Base-by-base conservation (phyloP, 345 rosid genomes). In the Psidium guajava region DNA sequence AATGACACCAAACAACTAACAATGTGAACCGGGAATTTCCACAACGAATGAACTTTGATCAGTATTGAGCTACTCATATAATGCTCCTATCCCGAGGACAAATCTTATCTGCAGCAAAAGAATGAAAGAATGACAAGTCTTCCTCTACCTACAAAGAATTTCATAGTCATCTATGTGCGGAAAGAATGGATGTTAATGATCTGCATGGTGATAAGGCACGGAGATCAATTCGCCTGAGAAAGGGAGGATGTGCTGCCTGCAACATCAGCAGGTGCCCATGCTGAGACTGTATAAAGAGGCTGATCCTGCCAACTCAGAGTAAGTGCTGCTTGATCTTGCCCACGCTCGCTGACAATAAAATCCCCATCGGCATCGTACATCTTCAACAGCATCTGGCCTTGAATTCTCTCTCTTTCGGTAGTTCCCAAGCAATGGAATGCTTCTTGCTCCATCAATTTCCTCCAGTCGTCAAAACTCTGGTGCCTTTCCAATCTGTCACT, bases 401-500 rank as follows among this genome's bases (percentile, higher is more conserved):
- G 99, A 89, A 95, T 89, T 87, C 89, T 59, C 89, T 97, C 99
- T 90, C 96, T 94, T 86, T 95, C 98, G 0, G 88, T 86, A 15
- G 91, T 89, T 84, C 93, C 97, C 50, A 89, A 24, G 85, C 93
- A 88, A 75, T 91, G 89, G 87, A 96, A 91, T 83, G 96, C 97
- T 87, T 94, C 93, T 74, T 94, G 94, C 93, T 96, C 99, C 95
- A 97, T 89, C 92, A 90, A 81, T 88, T 82, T 91, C 92, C 84
- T 93, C 98, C 98, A 97, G 27, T 91, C 91, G 5, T 88, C 88
- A 73, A 94, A 95, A 13, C 89, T 59, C 87, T 93, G 91, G 16
- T 97, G 99, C 89, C 99, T 95, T 87, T 96, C 99, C 12, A 87
- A 69, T 73, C 99, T 88, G 86, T 95, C 95, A 14, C 94, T 95